Evolutionary conservation across 768 basidiomycete genomes (phyloP).

Genomic region (Amanita muscaria): DNA sequence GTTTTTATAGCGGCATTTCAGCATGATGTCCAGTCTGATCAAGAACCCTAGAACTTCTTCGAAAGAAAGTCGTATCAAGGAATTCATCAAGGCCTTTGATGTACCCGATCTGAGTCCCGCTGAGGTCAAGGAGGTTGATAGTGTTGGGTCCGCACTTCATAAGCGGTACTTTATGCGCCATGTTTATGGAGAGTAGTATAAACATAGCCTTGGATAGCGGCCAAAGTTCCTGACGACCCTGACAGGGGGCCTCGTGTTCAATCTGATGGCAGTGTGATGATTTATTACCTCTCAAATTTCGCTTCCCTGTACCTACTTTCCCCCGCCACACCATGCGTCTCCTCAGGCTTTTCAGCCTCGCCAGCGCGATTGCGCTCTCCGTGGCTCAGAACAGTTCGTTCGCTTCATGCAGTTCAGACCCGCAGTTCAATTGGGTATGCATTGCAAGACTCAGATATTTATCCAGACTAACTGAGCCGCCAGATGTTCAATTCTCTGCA

Average conservation of each 20-base stretch:
- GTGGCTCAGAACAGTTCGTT: neutral
- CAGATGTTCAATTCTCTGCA: constrained; percentile 31
- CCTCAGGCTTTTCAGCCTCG: neutral
- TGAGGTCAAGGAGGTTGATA: constrained; percentile 55
- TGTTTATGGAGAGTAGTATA: constrained; percentile 9
- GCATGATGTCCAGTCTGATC: neutral
- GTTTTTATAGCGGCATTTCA: constrained; percentile 12
- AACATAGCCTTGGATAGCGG: too few species aligned
- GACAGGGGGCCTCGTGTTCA: neutral
- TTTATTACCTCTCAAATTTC: too few species aligned
- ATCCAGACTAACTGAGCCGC: neutral
- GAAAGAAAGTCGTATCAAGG: constrained; percentile 38
- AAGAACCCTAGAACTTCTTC: constrained; percentile 31
- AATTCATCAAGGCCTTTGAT: constrained; percentile 30
- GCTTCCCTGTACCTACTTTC: neutral
- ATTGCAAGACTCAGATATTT: neutral
- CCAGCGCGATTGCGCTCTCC: neutral
- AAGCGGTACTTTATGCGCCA: constrained; percentile 34
- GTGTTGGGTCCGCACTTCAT: constrained; percentile 40
- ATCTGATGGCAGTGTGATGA: too few species aligned
- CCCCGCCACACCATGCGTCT: neutral
- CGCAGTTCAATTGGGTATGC: constrained; percentile 20
- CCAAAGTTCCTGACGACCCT: too few species aligned
- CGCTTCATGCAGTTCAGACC: constrained; percentile 1
- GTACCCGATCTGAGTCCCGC: constrained; percentile 47